phyloP scores from a whole-genome alignment of 2,329 filamentous ascomycete genomes.

The Samsoniella hepiali region DNA sequence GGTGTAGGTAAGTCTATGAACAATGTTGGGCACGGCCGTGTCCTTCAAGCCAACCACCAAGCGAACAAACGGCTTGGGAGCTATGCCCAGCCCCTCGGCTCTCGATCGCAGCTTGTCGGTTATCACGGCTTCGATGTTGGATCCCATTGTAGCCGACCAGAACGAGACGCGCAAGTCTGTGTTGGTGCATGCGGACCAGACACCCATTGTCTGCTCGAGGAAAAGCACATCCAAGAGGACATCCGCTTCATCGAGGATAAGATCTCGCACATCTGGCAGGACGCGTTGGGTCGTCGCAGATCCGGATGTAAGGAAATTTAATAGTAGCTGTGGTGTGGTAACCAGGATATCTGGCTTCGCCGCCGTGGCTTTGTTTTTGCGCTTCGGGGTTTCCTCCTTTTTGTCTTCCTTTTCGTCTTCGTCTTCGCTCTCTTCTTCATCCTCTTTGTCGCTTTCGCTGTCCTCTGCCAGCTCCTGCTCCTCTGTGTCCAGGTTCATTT shows the following conservation, averaged over 20 bases:
- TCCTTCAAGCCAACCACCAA: constrained; percentile 96
- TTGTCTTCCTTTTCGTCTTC: constrained; percentile 33
- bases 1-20: constrained; percentile 84
- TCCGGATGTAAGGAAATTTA: constrained; percentile 62
- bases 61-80: constrained; percentile 61
- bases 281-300: constrained; percentile 45
- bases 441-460: constrained; percentile 36
- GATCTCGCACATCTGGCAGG: constrained; percentile 65
- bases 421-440: constrained; percentile 36
- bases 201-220: constrained; percentile 77
- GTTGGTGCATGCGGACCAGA: constrained; percentile 78
- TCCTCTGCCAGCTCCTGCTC: constrained; percentile 37
- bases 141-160: constrained; percentile 97
- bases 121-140: constrained; percentile 79
- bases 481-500: constrained; percentile 64
- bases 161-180: constrained; percentile 70
- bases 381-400: constrained; percentile 22
- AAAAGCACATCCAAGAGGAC: constrained; percentile 90
- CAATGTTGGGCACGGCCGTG: constrained; percentile 87
- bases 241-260: constrained; percentile 92
- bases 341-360: constrained; percentile 39
- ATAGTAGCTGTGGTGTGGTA: constrained; percentile 57
- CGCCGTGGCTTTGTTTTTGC: constrained; percentile 26
- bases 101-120: constrained; percentile 62
- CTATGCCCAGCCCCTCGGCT: constrained; percentile 36